These are phyloP conservation scores for Gamarada debralockiae DNA, from an alignment of 495 filamentous ascomycete genomes.

Conservation along the genomic window DNA sequence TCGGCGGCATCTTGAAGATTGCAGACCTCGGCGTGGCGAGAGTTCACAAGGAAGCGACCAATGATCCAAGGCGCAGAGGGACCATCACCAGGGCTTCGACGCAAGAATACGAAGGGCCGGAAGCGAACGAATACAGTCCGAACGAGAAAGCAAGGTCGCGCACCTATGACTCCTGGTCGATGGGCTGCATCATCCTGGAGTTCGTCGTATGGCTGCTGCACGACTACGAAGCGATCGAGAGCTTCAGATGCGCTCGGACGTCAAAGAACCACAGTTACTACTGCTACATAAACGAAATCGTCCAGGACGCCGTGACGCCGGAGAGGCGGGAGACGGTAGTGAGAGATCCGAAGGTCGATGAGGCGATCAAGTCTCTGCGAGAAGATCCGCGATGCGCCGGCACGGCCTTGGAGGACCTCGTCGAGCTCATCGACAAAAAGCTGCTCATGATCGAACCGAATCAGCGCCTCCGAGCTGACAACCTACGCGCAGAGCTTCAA, in stretches of 20 bases:
- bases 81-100: background rate
- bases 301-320: background rate
- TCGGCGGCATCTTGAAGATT: constrained; percentile 6
- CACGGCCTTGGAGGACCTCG: background rate
- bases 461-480: background rate
- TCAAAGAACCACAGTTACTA: background rate
- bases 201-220: constrained; percentile 21
- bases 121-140: constrained; percentile 13
- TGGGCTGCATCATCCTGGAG: constrained; percentile 42
- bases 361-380: background rate
- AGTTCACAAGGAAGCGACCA: constrained; percentile 2
- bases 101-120: constrained; percentile 27
- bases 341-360: background rate
- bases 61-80: background rate
- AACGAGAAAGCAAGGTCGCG: constrained; percentile 19
- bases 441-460: background rate
- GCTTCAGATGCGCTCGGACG: background rate
- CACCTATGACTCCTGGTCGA: constrained; percentile 37
- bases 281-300: background rate
- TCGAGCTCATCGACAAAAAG: background rate
- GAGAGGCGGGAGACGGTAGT: background rate
- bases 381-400: constrained; percentile 2
- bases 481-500: background rate
- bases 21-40: constrained; percentile 14
- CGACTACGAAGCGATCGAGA: background rate